These are phyloP conservation scores for Globisporangium spiculum DNA, from an alignment of 352 stramenopile genomes.

Conservation along the genomic window DNA sequence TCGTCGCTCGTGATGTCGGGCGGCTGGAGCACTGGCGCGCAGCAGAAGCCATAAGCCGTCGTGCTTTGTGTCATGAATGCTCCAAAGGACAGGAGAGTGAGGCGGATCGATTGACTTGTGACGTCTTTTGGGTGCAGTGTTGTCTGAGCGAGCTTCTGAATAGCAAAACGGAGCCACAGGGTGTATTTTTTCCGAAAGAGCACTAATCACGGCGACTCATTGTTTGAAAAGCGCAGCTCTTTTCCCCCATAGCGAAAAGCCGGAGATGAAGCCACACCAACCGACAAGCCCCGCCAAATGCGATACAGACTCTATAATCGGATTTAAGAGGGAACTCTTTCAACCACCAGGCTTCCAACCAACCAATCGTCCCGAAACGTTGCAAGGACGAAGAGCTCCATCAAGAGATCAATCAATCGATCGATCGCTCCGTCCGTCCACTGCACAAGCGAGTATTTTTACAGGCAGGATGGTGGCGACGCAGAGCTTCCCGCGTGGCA, in stretches of 20 bases:
- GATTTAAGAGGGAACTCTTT: background rate
- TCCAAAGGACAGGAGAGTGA: too few species aligned
- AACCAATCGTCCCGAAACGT: slow-evolving; percentile 17
- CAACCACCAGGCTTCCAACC: slow-evolving; percentile 1
- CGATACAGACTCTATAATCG: background rate
- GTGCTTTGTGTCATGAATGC: too few species aligned
- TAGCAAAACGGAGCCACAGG: background rate
- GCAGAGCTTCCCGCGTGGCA: slow-evolving; percentile 71
- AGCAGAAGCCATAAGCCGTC: background rate
- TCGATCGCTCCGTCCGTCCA: slow-evolving; percentile 8
- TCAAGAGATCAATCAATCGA: background rate
- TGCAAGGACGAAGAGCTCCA: slow-evolving; percentile 4
- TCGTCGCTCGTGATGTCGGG: slow-evolving; percentile 16
- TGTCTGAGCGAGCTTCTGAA: background rate
- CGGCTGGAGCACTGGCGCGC: background rate
- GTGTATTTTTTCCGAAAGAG: background rate
- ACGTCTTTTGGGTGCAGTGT: too few species aligned
- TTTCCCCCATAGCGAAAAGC: background rate
- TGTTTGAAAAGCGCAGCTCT: background rate
- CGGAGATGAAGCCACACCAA: background rate
- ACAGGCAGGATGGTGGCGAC: slow-evolving; percentile 27
- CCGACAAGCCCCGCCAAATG: background rate
- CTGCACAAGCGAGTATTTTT: background rate
- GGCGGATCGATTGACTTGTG: too few species aligned
- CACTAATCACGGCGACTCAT: background rate